These are phyloP conservation scores for Ceriops decandra DNA, from an alignment of 345 rosid species.

Conservation along the genomic window DNA sequence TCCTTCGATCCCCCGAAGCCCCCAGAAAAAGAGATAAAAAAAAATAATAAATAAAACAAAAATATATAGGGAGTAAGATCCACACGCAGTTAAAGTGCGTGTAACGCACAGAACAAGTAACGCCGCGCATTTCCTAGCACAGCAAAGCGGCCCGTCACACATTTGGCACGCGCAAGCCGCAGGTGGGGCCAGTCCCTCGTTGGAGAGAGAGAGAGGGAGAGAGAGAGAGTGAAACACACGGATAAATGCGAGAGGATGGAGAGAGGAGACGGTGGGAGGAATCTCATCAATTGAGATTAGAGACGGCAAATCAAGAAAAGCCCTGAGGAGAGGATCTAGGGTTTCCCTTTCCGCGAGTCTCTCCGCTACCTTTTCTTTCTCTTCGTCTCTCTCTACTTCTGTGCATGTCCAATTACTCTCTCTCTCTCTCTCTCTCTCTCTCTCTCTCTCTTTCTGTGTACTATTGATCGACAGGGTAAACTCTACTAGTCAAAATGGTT, in stretches of 20 bases:
- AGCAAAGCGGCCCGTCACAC: too few relatives aligned
- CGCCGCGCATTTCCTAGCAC: too few relatives aligned
- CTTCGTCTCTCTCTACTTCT: constrained; percentile 7
- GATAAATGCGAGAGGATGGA: neutral
- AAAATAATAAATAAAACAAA: neutral
- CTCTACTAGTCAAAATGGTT: neutral
- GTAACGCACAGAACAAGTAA: neutral
- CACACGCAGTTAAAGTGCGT: constrained; percentile 25
- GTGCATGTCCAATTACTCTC: too few relatives aligned
- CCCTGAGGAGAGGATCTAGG: constrained; percentile 53
- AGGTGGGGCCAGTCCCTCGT: neutral
- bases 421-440: neutral
- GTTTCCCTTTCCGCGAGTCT: constrained; percentile 51
- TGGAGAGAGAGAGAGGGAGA: neutral
- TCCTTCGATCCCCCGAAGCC: constrained; percentile 20
- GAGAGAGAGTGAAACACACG: neutral
- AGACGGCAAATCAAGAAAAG: constrained; percentile 19
- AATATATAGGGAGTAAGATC: neutral
- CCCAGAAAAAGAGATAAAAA: neutral
- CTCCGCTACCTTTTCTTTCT: constrained; percentile 18
- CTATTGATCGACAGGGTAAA: neutral
- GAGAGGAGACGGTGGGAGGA: neutral
- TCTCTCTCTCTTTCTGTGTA: neutral
- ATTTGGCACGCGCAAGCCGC: constrained; percentile 1
- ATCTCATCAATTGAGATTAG: constrained; percentile 2